Evolutionary conservation across 306 rosid species (phyloP), one percentile per base, ranked within the genome.

Genomic region (Sicyos edulis): DNA sequence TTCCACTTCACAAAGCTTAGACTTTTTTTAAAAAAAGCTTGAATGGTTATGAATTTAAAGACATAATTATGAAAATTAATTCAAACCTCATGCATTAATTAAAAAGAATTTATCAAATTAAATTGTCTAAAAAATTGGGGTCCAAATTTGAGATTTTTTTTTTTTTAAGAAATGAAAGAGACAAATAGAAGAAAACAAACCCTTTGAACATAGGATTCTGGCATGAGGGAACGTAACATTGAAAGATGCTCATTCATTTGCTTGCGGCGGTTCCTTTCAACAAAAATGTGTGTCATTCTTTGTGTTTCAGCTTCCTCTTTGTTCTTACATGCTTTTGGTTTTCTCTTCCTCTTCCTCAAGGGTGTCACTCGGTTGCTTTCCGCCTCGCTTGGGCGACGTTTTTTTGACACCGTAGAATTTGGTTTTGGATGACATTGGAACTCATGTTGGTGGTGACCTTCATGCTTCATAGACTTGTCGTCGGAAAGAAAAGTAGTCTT

Each of bases 231-330:
- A 34, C 99, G 97, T 59, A 93, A 83, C 6, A 88, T 89, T 15
- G 92, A 83, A 56, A 93, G 97, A 49, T 93, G 91, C 65, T 93
- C 92, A 75, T 91, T 93, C 99, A 93, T 93, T 77, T 83, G 96
- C 77, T 87, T 93, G 22, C 99, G 60, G 17, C 99, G 85, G 78
- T 93, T 93, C 78, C 99, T 87, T 68, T 93, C 99, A 0, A 93
- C 96, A 1, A 95, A 84, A 81, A 93, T 93, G 81, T 93, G 99
- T 5, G 90, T 91, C 89, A 93, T 91, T 80, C 99, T 91, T 44
- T 93, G 99, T 1, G 88, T 86, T 80, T 93, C 99, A 54, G 96
- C 92, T 49, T 91, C 96, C 77, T 93, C 99, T 72, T 85, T 88
- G 83, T 87, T 91, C 83, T 90, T 93, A 72, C 89, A 88, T 61